Evolutionary conservation across 1,139 yeast genomes (phyloP).

Genomic region (Debaryomycetaceae sp.): DNA sequence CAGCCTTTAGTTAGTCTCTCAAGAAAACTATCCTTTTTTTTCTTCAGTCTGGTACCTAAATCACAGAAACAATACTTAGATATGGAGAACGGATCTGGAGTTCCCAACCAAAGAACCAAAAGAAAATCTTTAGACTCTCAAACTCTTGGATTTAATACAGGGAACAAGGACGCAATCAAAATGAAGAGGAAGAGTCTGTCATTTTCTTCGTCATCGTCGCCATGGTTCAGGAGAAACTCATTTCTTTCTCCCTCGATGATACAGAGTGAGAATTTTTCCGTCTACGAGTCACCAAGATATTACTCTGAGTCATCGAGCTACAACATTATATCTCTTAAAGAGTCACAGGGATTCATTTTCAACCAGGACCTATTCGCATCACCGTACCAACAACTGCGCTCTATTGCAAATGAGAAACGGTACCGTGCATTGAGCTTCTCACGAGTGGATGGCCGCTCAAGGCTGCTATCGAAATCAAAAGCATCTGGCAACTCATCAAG

Average conservation of each 20-base stretch:
- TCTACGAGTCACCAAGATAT: conserved; percentile 47
- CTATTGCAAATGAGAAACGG: conserved; percentile 38
- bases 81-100: background rate
- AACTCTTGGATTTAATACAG: background rate
- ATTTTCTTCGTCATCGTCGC: conserved; percentile 48
- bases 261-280: conserved; percentile 54
- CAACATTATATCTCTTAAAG: conserved; percentile 49
- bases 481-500: conserved; percentile 8
- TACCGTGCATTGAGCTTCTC: conserved; percentile 24
- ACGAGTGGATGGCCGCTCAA: conserved; percentile 4
- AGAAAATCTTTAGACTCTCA: background rate
- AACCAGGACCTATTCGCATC: conserved; percentile 73
- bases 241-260: conserved; percentile 63
- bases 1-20: too few species aligned
- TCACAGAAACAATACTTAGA: background rate
- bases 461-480: conserved; percentile 9
- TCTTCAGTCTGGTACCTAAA: too few species aligned
- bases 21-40: too few species aligned
- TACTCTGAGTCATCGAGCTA: conserved; percentile 28
- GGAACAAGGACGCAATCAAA: conserved; percentile 12
- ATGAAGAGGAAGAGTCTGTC: conserved; percentile 36
- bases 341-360: conserved; percentile 72
- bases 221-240: conserved; percentile 58
- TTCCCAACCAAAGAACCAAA: background rate
- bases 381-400: conserved; percentile 57